Evolutionary conservation across 208 protist species (phyloP).

Genomic region (Trichomonas vaginalis): DNA sequence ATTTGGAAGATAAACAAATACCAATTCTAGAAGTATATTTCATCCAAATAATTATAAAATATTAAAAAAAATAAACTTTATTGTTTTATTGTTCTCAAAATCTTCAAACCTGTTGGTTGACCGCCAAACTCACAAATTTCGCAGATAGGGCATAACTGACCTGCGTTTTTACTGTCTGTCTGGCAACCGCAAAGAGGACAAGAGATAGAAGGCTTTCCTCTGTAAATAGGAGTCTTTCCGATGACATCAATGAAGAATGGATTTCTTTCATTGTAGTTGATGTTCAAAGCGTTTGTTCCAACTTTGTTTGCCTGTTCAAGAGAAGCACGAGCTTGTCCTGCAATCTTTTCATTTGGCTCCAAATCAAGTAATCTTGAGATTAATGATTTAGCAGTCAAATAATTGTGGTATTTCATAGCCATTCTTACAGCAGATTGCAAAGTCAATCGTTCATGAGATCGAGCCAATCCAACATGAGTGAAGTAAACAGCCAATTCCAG

Average conservation of each 20-base stretch:
- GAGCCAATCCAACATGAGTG: background rate
- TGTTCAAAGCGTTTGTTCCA: background rate
- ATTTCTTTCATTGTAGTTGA: slow-evolving; percentile 84
- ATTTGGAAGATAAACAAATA: too few species aligned
- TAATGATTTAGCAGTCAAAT: background rate
- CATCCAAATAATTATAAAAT: too few species aligned
- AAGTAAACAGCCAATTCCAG: background rate
- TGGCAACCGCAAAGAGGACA: slow-evolving; percentile 71
- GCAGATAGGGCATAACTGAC: slow-evolving; percentile 55
- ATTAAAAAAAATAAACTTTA: too few species aligned
- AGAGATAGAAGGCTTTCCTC: slow-evolving; percentile 40
- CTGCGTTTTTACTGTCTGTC: slow-evolving; percentile 52
- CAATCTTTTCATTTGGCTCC: background rate
- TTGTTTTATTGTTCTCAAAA: too few species aligned
- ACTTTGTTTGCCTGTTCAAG: background rate
- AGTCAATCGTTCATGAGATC: background rate
- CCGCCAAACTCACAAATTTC: slow-evolving; percentile 47
- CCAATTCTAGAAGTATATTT: too few species aligned
- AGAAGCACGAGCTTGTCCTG: background rate
- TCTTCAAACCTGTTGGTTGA: background rate
- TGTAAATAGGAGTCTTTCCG: slow-evolving; percentile 57
- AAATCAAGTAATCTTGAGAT: background rate
- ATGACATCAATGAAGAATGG: slow-evolving; percentile 71
- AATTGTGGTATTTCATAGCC: background rate
- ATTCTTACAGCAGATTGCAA: background rate